phyloP scores from a whole-genome alignment of 2,329 filamentous ascomycete genomes.

The Aspergillus sp. region DNA sequence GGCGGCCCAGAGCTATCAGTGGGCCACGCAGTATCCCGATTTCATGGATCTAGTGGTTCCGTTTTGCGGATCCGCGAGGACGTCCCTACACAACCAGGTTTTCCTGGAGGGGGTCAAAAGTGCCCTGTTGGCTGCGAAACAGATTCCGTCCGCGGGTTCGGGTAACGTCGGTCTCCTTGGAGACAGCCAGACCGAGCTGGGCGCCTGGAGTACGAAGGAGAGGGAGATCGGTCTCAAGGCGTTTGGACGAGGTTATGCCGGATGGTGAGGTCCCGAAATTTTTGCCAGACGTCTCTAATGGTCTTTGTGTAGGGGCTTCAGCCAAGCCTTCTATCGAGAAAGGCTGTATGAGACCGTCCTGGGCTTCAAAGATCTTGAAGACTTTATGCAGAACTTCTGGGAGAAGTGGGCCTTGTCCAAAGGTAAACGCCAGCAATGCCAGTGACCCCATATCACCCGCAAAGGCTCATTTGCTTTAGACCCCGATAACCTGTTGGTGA shows the following conservation, averaged over 20 bases:
- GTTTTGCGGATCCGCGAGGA: conserved; percentile 66
- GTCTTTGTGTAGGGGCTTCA: conserved; percentile 61
- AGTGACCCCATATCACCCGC: background rate
- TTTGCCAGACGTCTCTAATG: background rate
- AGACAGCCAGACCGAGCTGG: conserved; percentile 38
- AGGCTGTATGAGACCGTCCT: conserved; percentile 65
- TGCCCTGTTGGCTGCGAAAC: conserved; percentile 58
- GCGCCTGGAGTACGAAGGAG: conserved; percentile 54
- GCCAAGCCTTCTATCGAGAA: conserved; percentile 73
- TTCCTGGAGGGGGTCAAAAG: conserved; percentile 66
- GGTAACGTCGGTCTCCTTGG: conserved; percentile 45
- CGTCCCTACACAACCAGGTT: conserved; percentile 66
- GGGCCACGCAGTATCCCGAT: conserved; percentile 61
- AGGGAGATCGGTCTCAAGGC: conserved; percentile 63
- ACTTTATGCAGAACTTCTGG: conserved; percentile 75
- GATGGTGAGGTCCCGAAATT: conserved; percentile 49
- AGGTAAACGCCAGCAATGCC: conserved; percentile 35
- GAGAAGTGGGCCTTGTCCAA: conserved; percentile 71
- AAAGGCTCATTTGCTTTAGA: conserved; percentile 41
- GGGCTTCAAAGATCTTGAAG: conserved; percentile 66
- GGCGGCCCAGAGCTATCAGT: conserved; percentile 64
- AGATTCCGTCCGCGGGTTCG: conserved; percentile 52
- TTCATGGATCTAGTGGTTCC: conserved; percentile 66
- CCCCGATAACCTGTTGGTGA: conserved; percentile 70
- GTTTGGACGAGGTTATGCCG: conserved; percentile 72